A percentile compares a stretch with the other conserved stretches of the same genome.
Conservation (phyloP, 257 asterid species). For the Cruciata laevipes region DNA sequence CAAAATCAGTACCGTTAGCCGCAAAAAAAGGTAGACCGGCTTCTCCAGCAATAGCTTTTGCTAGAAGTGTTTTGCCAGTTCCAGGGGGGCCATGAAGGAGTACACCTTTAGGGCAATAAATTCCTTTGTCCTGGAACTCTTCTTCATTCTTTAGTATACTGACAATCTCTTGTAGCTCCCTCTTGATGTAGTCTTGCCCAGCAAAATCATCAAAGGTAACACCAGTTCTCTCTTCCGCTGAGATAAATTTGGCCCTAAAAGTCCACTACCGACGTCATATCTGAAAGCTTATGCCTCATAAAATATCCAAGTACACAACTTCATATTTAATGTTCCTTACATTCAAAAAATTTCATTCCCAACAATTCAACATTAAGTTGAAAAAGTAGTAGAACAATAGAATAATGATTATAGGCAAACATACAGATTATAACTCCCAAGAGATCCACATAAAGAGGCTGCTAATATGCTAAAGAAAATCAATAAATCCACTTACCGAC, state of each 20-base stretch:
- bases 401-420: not conserved
- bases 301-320: not conserved
- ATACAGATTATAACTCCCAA: not conserved
- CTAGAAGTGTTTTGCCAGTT: constrained; percentile 98
- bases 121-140: constrained; percentile 87
- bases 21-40: constrained; percentile 99
- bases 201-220: constrained; percentile 96
- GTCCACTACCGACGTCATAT: constrained; percentile 21
- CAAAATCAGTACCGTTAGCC: constrained; percentile 96
- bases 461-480: not conserved
- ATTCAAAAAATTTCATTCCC: constrained; percentile 1
- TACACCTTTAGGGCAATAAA: constrained; percentile 98
- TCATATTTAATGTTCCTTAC: not conserved
- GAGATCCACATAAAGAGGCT: constrained; percentile 2
- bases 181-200: constrained; percentile 97
- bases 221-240: constrained; percentile 97
- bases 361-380: not conserved
- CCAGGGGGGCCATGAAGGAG: constrained; percentile 99
- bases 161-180: constrained; percentile 95
- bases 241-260: constrained; percentile 88
- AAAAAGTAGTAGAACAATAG: not conserved
- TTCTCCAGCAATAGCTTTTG: constrained; percentile 99
- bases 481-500: constrained; percentile 53
- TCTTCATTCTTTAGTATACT: constrained; percentile 82
- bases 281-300: not conserved